Percentiles rank a stretch among this genome's conserved stretches.
phyloP scores from a whole-genome alignment of 257 asterid genomes.

The Fraxinus quadrangulata region DNA sequence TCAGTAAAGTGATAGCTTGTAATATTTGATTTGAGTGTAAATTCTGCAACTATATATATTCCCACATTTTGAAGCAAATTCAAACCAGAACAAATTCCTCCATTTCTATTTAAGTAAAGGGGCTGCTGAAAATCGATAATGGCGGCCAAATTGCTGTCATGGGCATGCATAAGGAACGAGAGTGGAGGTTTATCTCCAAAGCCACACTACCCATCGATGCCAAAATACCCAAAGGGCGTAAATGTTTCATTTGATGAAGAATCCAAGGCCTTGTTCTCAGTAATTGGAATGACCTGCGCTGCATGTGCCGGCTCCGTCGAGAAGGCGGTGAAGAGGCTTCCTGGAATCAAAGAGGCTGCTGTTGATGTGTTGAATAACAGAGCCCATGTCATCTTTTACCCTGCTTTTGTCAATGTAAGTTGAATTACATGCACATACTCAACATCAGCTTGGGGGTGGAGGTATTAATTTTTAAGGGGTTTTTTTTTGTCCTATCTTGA shows the following conservation, averaged over 20 bases:
- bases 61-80: not conserved
- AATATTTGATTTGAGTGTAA: not conserved
- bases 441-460: not conserved
- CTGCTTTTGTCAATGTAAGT: conserved; percentile 62
- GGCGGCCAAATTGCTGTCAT: conserved; percentile 42
- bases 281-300: conserved; percentile 83
- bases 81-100: not conserved
- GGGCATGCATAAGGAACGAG: conserved; percentile 45
- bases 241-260: conserved; percentile 39
- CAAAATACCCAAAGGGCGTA: conserved; percentile 34
- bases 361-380: conserved; percentile 72
- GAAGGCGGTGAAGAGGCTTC: conserved; percentile 77
- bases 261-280: conserved; percentile 59
- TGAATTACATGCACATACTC: not conserved
- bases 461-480: not conserved
- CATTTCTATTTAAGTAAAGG: no score
- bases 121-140: not conserved
- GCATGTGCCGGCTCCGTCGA: conserved; percentile 91
- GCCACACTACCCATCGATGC: conserved; percentile 57
- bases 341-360: conserved; percentile 79
- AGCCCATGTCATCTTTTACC: conserved; percentile 65
- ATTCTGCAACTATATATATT: not conserved
- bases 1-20: not conserved
- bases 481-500: not conserved
- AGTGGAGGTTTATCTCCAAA: conserved; percentile 41